Percentiles rank a stretch among this genome's conserved stretches.
Conservation (phyloP, 1,139 yeast genomes). For the Candida freyschussii region DNA sequence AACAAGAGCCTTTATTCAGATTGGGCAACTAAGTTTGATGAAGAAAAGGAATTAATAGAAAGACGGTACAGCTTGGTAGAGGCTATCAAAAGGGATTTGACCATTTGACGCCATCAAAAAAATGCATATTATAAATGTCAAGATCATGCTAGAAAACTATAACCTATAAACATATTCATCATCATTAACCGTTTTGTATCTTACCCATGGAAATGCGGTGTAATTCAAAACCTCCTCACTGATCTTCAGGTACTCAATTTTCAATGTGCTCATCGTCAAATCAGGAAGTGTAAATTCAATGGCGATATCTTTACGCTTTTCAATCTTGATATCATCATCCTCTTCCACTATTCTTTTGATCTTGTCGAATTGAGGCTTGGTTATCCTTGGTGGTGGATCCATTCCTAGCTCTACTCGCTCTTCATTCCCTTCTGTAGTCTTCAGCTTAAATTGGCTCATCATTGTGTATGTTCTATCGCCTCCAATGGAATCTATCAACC, state of each 20-base stretch:
- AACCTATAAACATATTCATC: slow-evolving; percentile 35
- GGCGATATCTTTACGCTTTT: slow-evolving; percentile 31
- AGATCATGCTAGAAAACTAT: no score
- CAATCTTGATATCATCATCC: slow-evolving; percentile 38
- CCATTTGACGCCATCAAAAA: no score
- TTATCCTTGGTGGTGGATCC: slow-evolving; percentile 37
- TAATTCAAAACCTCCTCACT: slow-evolving; percentile 64
- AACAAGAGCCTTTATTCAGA: slow-evolving; percentile 18
- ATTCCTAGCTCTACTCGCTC: slow-evolving; percentile 44
- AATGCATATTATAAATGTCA: no score
- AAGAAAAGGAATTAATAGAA: slow-evolving; percentile 17
- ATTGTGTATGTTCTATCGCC: slow-evolving; percentile 52
- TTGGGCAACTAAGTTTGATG: slow-evolving; percentile 22
- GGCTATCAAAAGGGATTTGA: slow-evolving; percentile 33
- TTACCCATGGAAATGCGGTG: slow-evolving; percentile 80
- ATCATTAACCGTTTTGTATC: slow-evolving; percentile 59
- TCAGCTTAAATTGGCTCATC: slow-evolving; percentile 60
- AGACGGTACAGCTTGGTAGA: slow-evolving; percentile 30
- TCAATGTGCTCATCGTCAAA: slow-evolving; percentile 64
- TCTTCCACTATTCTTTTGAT: slow-evolving; percentile 31
- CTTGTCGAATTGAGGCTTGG: slow-evolving; percentile 32
- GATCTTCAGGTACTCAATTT: slow-evolving; percentile 66
- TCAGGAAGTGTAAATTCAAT: slow-evolving; percentile 66
- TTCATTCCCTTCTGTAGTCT: slow-evolving; percentile 44
- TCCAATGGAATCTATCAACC: slow-evolving; percentile 55